Conservation (phyloP, 345 rosid species). For the Sonneratia alba region DNA sequence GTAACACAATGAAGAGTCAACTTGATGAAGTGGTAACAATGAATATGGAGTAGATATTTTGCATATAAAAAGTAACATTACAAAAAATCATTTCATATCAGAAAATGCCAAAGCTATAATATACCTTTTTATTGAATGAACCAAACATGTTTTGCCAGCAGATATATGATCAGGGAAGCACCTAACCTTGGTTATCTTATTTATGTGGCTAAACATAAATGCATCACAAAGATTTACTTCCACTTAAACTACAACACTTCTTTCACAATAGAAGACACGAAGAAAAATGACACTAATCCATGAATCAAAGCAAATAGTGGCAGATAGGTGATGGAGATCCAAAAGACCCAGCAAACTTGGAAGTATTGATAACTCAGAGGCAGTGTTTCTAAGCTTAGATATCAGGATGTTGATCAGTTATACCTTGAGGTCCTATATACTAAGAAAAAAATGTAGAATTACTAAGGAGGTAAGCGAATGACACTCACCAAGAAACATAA, state of each 20-base stretch:
- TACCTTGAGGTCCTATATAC: not conserved
- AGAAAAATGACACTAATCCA: not conserved
- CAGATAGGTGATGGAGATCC: not conserved
- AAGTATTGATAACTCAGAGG: not conserved
- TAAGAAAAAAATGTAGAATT: not conserved
- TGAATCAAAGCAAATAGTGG: not conserved
- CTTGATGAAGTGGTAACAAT: not conserved
- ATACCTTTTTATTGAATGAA: not conserved
- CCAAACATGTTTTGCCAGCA: not conserved
- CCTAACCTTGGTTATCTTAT: not conserved
- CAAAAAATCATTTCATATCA: not conserved
- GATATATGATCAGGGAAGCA: not conserved
- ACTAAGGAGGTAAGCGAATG: not conserved
- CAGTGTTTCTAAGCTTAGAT: not conserved
- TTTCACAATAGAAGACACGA: not conserved
- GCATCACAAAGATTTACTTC: not conserved
- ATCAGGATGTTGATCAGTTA: not conserved
- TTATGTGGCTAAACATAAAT: not conserved
- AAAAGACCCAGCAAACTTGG: not conserved
- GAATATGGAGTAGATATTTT: not conserved
- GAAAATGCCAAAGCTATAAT: not conserved
- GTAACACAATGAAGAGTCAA: not conserved
- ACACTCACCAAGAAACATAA: constrained; percentile 58
- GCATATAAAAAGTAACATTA: not conserved
- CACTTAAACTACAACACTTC: not conserved